Percentiles rank a stretch among this genome's conserved stretches.
Evolutionary conservation across 768 basidiomycete genomes (phyloP).

Genomic region (Trametes elegans): DNA sequence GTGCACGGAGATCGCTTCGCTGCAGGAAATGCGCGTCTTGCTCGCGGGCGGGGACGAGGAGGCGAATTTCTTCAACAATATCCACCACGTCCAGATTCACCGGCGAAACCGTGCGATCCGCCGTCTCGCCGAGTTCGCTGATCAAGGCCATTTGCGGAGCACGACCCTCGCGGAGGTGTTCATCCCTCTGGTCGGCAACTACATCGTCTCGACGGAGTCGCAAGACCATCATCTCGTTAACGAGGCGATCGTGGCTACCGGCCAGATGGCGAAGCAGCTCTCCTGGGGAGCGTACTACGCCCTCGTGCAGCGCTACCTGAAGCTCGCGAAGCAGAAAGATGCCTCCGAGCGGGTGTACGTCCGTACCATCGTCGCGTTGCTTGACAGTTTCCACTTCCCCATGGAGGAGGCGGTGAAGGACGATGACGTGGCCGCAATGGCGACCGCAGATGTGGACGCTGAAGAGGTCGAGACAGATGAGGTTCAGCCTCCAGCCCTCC

Average conservation of each 20-base stretch:
- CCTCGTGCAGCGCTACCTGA: constrained; percentile 79
- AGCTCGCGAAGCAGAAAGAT: constrained; percentile 63
- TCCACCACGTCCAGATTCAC: constrained; percentile 90
- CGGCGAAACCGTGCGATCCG: constrained; percentile 84
- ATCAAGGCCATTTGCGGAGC: constrained; percentile 62
- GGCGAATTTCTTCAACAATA: constrained; percentile 95
- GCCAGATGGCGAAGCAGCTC: constrained; percentile 72
- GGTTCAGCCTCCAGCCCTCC: neutral
- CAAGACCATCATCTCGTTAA: constrained; percentile 86
- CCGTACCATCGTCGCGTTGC: constrained; percentile 77
- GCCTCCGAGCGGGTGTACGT: constrained; percentile 76
- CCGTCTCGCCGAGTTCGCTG: constrained; percentile 76
- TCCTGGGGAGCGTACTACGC: constrained; percentile 83
- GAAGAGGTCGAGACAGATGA: constrained; percentile 29
- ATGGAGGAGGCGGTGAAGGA: constrained; percentile 58
- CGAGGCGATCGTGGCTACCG: constrained; percentile 81
- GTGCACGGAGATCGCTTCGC: constrained; percentile 52
- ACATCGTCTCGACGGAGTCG: constrained; percentile 57
- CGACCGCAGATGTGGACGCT: constrained; percentile 26
- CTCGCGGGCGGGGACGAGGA: constrained; percentile 89
- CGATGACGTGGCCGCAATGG: constrained; percentile 26
- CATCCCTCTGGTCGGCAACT: constrained; percentile 83
- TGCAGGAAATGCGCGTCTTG: constrained; percentile 80
- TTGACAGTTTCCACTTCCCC: constrained; percentile 91
- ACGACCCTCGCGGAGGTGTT: constrained; percentile 78